Conservation (phyloP, 306 rosid genomes). For the Gynostemma pentaphyllum region DNA sequence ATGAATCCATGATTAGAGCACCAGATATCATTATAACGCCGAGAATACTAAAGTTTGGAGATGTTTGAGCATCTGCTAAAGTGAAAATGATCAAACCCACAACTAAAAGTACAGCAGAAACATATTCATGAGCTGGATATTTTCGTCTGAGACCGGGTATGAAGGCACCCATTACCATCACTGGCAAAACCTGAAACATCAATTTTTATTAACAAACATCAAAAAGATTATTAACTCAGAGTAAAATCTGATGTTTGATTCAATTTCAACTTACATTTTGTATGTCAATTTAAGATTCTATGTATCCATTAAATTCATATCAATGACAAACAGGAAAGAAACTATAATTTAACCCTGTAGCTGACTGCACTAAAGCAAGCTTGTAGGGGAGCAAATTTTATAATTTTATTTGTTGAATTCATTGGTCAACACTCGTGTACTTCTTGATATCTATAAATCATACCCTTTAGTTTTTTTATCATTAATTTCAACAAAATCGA, state of each 20-base stretch:
- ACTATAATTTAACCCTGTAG: neutral
- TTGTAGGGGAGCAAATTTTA: neutral
- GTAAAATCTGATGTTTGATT: neutral
- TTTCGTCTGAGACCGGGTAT: conserved; percentile 87
- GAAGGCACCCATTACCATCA: conserved; percentile 98
- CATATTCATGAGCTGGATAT: conserved; percentile 75
- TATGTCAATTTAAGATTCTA: neutral
- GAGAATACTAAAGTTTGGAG: conserved; percentile 80
- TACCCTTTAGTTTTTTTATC: too few relatives aligned
- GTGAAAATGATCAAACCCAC: conserved; percentile 95
- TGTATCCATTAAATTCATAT: neutral
- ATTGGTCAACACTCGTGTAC: too few relatives aligned
- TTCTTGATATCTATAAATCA: too few relatives aligned
- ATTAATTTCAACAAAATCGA: too few relatives aligned
- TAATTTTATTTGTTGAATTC: neutral
- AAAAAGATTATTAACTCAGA: too few relatives aligned
- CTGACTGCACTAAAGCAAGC: neutral
- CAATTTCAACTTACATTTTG: neutral
- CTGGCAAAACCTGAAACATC: conserved; percentile 73
- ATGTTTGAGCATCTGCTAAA: conserved; percentile 86
- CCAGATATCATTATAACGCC: conserved; percentile 93
- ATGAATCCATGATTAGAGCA: conserved; percentile 87
- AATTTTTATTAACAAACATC: neutral
- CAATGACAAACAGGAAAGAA: neutral
- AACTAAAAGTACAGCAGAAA: conserved; percentile 79